Evolutionary conservation across 2,329 filamentous ascomycete genomes (phyloP), one percentile per base, ranked within the genome.

Genomic region (Onygenales sp.): DNA sequence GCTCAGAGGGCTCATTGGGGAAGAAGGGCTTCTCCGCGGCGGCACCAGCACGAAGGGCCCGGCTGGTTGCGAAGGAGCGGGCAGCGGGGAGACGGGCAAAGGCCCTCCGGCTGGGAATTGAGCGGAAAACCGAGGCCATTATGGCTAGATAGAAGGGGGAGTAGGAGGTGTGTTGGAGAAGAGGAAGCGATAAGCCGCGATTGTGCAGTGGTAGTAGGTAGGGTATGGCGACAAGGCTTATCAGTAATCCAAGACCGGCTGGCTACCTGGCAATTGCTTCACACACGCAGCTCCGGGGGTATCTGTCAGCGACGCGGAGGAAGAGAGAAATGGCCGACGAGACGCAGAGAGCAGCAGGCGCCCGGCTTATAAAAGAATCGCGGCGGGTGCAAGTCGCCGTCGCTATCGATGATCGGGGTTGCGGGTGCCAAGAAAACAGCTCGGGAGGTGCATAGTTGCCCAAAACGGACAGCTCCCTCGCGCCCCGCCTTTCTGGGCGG

Each of bases 1-100:
- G 82, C n/a, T 68, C 74, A 10, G 68, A 57, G 17, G 82, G 81
- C 72, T 85, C 82, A 63, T 81, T 75, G 54, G 78, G 70, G 67
- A 84, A 80, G 70, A 75, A 81, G 7, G 78, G 63, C 61, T 76
- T 70, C 59, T 74, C 50, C 1, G 49, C 36, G 31, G 55, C 50
- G 38, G 51, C 51, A 46, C 6, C 46, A 42, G 46, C 55, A 33
- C 14, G 54, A 36, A 36, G 36, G 9, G 31, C 17, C n/a, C 36
- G 45, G 21, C 21, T 44, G 21, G 43, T 56, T 43, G 56, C 38
- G 17, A 49, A 42, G 54, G 65, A 58, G 52, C 69, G 70, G 51
- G 60, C 61, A 52, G 63, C 63, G 33, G 66, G 67, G 31, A 68
- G 58, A 48, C 67, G 69, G 54, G 64, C 59, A 14, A 60, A 60